Conservation (phyloP, 768 basidiomycete genomes). For the Lentinus tigrinus region DNA sequence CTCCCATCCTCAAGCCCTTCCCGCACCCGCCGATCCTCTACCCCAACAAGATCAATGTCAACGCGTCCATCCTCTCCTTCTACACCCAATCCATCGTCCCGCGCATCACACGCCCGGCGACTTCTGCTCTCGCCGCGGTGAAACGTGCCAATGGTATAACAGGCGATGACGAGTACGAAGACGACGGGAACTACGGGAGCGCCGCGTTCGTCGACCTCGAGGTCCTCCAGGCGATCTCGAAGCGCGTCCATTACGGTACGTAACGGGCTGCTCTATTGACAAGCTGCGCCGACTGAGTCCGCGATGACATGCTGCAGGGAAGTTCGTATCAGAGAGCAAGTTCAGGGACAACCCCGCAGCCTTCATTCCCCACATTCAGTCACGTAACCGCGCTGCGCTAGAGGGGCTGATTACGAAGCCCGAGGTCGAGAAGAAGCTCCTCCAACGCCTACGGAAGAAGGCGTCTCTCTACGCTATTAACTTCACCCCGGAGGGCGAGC, state of each 20-base stretch:
- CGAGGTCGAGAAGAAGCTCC: slow-evolving; percentile 84
- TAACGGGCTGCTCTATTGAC: slow-evolving; percentile 1
- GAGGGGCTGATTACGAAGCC: slow-evolving; percentile 95
- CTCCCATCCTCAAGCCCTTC: slow-evolving; percentile 74
- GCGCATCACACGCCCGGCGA: slow-evolving; percentile 76
- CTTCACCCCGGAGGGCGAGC: slow-evolving; percentile 67
- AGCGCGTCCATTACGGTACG: slow-evolving; percentile 96
- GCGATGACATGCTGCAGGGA: slow-evolving; percentile 55
- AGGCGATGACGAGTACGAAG: slow-evolving; percentile 72
- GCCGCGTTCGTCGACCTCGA: slow-evolving; percentile 94
- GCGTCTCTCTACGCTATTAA: slow-evolving; percentile 77
- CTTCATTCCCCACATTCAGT: slow-evolving; percentile 90
- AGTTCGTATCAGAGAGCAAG: slow-evolving; percentile 98
- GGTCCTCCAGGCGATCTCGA: slow-evolving; percentile 95
- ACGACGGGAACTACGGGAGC: slow-evolving; percentile 98
- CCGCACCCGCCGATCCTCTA: slow-evolving; percentile 75
- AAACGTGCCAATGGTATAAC: slow-evolving; percentile 68
- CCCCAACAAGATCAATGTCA: slow-evolving; percentile 82
- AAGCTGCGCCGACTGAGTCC: slow-evolving; percentile 4
- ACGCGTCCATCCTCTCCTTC: slow-evolving; percentile 82
- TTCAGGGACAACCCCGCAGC: slow-evolving; percentile 82
- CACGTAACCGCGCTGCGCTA: slow-evolving; percentile 73
- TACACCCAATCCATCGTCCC: slow-evolving; percentile 89
- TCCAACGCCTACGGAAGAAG: slow-evolving; percentile 85
- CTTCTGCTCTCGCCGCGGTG: slow-evolving; percentile 57